Conservation (phyloP, 1,284 basidiomycete species). For the Fomitopsis pinicola region DNA sequence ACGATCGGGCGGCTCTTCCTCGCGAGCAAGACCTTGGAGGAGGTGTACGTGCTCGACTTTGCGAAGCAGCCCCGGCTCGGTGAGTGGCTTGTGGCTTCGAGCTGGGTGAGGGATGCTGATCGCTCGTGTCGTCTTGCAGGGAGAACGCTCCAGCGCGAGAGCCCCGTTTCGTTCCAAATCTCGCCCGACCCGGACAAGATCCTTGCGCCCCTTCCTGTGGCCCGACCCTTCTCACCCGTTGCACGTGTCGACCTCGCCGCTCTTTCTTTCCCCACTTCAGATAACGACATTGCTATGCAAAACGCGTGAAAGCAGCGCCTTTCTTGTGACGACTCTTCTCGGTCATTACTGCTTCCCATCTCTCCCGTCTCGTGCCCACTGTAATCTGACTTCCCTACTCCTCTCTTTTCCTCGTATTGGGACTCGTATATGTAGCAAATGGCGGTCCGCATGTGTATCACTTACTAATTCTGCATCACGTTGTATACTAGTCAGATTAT, state of each 20-base stretch:
- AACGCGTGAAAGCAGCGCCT: background rate
- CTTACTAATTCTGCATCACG: background rate
- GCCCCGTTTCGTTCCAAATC: background rate
- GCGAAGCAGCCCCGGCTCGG: slow-evolving; percentile 32
- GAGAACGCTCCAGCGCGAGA: background rate
- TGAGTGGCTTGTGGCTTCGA: slow-evolving; percentile 12
- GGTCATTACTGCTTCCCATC: background rate
- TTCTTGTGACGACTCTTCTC: background rate
- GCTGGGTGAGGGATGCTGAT: background rate
- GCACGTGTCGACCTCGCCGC: background rate
- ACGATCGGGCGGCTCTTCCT: slow-evolving; percentile 37
- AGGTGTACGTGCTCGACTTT: slow-evolving; percentile 35
- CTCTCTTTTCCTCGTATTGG: background rate
- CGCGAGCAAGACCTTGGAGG: slow-evolving; percentile 20
- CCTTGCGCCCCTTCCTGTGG: background rate
- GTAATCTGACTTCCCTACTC: background rate
- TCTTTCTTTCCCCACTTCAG: background rate
- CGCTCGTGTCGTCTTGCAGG: background rate
- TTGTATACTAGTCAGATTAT: background rate
- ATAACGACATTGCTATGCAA: background rate
- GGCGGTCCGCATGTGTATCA: background rate
- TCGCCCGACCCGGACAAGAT: background rate
- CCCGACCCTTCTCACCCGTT: background rate
- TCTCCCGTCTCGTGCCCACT: background rate
- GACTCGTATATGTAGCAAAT: background rate